Evolutionary conservation across 352 stramenopile species (phyloP), one percentile per base, ranked within the genome.

Genomic region (Phytophthora crassamura): DNA sequence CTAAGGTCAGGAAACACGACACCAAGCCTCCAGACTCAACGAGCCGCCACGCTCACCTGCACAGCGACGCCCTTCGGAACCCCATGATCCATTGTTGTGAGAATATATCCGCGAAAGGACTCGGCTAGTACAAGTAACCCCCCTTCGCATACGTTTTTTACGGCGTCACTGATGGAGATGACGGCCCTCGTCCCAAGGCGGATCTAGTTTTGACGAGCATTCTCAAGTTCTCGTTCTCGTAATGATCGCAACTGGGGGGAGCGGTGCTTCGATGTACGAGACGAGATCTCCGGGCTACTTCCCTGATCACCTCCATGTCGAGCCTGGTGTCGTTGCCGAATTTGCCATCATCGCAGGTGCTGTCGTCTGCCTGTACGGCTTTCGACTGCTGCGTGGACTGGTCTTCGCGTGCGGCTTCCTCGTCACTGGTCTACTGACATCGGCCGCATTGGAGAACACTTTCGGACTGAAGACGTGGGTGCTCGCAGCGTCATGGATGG

Each of bases 321-420:
- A 70, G 14, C 71, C 74, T 4, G 65, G 73, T 32, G 72, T 91
- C 18, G 69, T 74, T 3, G 74, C 82, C 2, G 76, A 75, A 14
- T 65, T 80, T n/a, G 82, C 80, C 1, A 68, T 90, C 25, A 56
- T 88, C 16, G 32, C 78, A 5, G 86, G 86, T 30, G 42, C 67
- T 15, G 45, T 78, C 16, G 38, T 90, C 20, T 89, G 78, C 40
- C 51, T 87, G 6, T 75, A 69, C 20, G 86, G 86, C 12, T 87
- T 88, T 36, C 67, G 75, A 16, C 64, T 86, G 12, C 52, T 86
- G 28, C 82, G 75, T 12, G 66, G 49, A 5, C 69, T 81, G 38
- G 69, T 80, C 25, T 83, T 92, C 41, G 30, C 78, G 8, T 86
- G 72, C 52, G 80, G 77, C 5, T 91, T 94, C 52, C 55, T 89